phyloP scores from a whole-genome alignment of 2,329 filamentous ascomycete species.

The Chrysoporthe austroafricana region DNA sequence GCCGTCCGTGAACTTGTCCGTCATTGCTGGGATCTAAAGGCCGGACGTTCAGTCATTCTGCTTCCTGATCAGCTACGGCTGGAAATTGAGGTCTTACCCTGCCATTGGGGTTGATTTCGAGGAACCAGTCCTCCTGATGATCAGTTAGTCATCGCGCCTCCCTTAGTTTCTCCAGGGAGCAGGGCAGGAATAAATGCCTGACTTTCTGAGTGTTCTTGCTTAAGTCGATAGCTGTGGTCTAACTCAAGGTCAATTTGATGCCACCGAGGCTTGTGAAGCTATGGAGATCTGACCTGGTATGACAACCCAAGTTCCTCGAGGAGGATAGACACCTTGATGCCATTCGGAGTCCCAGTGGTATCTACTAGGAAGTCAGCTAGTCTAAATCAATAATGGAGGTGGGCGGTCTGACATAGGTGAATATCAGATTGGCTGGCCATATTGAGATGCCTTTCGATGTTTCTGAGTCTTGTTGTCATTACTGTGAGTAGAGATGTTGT shows the following conservation, averaged over 20 bases:
- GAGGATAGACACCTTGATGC: slow-evolving; percentile 85
- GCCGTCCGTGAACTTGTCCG: slow-evolving; percentile 74
- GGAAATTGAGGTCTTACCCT: slow-evolving; percentile 13
- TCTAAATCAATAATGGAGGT: neutral
- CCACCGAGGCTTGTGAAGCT: too few species aligned
- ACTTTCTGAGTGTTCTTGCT: slow-evolving; percentile 65
- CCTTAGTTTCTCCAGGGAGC: neutral
- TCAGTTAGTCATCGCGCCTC: neutral
- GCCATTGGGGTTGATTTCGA: slow-evolving; percentile 73
- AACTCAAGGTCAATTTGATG: slow-evolving; percentile 6
- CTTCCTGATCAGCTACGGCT: slow-evolving; percentile 43
- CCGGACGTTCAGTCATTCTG: neutral
- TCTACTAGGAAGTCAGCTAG: slow-evolving; percentile 41
- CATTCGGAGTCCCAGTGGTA: slow-evolving; percentile 83
- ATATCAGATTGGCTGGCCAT: slow-evolving; percentile 64
- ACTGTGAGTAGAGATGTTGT: too few species aligned
- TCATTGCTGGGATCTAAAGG: slow-evolving; percentile 76
- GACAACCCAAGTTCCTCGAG: slow-evolving; percentile 82
- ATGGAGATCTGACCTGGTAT: slow-evolving; percentile 63
- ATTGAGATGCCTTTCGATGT: slow-evolving; percentile 34
- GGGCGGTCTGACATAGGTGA: slow-evolving; percentile 57
- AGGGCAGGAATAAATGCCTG: neutral
- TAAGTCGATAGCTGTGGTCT: slow-evolving; percentile 52
- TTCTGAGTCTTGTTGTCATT: slow-evolving; percentile 28
- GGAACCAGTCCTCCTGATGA: slow-evolving; percentile 60